Evolutionary conservation across 345 rosid genomes (phyloP).

Genomic region (Salix purpurea): DNA sequence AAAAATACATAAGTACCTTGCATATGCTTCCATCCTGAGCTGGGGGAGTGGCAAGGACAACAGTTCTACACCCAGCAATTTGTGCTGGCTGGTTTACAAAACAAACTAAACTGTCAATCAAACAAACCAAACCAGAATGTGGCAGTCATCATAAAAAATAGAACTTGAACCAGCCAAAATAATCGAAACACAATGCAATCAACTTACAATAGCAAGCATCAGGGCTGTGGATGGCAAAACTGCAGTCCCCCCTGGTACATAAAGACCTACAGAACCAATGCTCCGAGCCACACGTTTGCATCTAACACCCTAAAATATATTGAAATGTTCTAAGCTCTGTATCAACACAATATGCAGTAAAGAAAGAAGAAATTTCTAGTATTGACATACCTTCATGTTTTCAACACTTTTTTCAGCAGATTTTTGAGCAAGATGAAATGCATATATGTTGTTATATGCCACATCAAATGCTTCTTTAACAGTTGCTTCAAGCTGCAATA

Average conservation of each 20-base stretch:
- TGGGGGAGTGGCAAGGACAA: conserved; percentile 91
- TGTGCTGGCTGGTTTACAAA: conserved; percentile 65
- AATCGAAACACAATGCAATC: conserved; percentile 1
- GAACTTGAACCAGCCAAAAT: conserved; percentile 1
- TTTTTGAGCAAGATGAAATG: conserved; percentile 86
- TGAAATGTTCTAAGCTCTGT: background rate
- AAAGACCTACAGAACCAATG: conserved; percentile 88
- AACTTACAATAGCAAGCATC: conserved; percentile 85
- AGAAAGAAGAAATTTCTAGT: conserved; percentile 1
- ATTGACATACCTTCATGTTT: conserved; percentile 68
- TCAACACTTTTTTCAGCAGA: conserved; percentile 57
- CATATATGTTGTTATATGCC: conserved; percentile 77
- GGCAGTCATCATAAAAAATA: background rate
- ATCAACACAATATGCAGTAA: background rate
- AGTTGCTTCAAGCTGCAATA: conserved; percentile 52
- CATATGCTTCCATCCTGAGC: conserved; percentile 74
- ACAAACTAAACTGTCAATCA: conserved; percentile 15
- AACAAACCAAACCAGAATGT: background rate
- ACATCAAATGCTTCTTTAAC: conserved; percentile 79
- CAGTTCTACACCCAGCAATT: conserved; percentile 86
- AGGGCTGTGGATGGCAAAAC: conserved; percentile 92
- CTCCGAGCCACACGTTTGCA: conserved; percentile 86
- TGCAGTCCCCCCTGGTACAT: conserved; percentile 93
- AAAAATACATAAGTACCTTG: conserved; percentile 41
- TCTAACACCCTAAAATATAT: conserved; percentile 61